These are phyloP conservation scores for Sphagnum contortum DNA, from an alignment of 225 moss, liverwort and hornwort species.

Conservation along the genomic window DNA sequence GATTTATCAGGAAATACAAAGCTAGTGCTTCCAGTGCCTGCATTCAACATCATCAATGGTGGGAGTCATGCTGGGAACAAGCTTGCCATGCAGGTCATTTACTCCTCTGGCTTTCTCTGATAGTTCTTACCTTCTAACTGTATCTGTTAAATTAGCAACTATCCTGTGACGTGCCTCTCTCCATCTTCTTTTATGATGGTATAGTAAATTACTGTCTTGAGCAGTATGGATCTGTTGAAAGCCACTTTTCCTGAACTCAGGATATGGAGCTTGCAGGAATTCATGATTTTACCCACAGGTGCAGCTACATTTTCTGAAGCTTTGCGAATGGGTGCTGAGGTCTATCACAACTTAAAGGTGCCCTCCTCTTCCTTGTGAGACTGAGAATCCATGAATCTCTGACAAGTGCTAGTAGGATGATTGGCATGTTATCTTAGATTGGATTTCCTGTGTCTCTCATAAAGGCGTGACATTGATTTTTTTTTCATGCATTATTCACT, in stretches of 20 bases:
- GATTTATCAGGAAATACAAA: slow-evolving; percentile 74
- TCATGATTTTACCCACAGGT: slow-evolving; percentile 93
- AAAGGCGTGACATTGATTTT: too few relatives aligned
- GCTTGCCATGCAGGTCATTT: slow-evolving; percentile 79
- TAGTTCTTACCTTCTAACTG: not conserved
- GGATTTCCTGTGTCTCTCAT: too few relatives aligned
- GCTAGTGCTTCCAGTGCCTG: slow-evolving; percentile 76
- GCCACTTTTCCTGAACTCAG: too few relatives aligned
- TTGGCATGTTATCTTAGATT: too few relatives aligned
- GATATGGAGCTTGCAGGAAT: slow-evolving; percentile 42
- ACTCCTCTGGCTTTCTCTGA: not conserved
- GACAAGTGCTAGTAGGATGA: too few relatives aligned
- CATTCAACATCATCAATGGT: slow-evolving; percentile 88
- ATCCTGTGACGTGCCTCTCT: too few relatives aligned
- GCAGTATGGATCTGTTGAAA: too few relatives aligned
- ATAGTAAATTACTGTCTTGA: too few relatives aligned
- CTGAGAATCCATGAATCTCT: too few relatives aligned
- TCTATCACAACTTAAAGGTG: slow-evolving; percentile 75
- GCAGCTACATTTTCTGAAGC: slow-evolving; percentile 87
- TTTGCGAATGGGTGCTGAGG: slow-evolving; percentile 86
- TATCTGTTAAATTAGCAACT: not conserved
- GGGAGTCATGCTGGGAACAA: slow-evolving; percentile 96
- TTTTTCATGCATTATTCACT: too few relatives aligned
- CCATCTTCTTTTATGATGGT: too few relatives aligned
- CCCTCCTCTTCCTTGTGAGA: not conserved